These are phyloP conservation scores for Arctium lappa DNA, from an alignment of 129 eudicot genomes.

Conservation along the genomic window DNA sequence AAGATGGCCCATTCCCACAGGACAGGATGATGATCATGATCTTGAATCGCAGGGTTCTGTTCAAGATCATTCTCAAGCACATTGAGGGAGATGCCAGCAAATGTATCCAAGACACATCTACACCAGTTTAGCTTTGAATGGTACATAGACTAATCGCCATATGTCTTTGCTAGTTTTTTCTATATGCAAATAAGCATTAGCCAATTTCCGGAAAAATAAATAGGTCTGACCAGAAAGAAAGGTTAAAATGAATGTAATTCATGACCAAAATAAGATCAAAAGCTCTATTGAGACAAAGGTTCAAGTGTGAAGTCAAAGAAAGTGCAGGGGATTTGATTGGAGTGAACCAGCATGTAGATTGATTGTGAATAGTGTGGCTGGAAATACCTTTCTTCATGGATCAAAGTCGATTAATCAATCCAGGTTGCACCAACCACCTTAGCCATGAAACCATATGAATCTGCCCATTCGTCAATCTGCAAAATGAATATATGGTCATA, in stretches of 20 bases:
- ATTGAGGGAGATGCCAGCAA: background rate
- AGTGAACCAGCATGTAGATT: background rate
- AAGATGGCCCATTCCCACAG: too few relatives aligned
- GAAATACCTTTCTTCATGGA: background rate
- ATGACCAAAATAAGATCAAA: background rate
- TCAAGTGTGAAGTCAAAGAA: background rate
- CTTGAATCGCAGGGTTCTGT: too few relatives aligned
- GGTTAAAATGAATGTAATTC: background rate
- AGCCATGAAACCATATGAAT: conserved; percentile 44
- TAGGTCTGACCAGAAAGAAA: background rate
- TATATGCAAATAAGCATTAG: background rate
- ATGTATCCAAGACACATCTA: background rate
- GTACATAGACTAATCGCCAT: background rate
- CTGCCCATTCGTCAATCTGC: conserved; percentile 48
- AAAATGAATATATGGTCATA: background rate
- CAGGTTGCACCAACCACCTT: conserved; percentile 39
- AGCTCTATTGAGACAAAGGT: background rate
- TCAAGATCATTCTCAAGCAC: background rate
- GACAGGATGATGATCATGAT: too few relatives aligned
- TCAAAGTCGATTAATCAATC: conserved; percentile 28
- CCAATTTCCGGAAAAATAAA: background rate
- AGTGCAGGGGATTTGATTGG: background rate
- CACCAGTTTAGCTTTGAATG: background rate
- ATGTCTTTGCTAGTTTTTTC: background rate
- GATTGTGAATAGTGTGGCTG: background rate